A percentile compares a stretch with the other conserved stretches of the same genome.
Evolutionary conservation across 1,139 yeast species (phyloP).

Genomic region (Scheffersomyces lignicola): DNA sequence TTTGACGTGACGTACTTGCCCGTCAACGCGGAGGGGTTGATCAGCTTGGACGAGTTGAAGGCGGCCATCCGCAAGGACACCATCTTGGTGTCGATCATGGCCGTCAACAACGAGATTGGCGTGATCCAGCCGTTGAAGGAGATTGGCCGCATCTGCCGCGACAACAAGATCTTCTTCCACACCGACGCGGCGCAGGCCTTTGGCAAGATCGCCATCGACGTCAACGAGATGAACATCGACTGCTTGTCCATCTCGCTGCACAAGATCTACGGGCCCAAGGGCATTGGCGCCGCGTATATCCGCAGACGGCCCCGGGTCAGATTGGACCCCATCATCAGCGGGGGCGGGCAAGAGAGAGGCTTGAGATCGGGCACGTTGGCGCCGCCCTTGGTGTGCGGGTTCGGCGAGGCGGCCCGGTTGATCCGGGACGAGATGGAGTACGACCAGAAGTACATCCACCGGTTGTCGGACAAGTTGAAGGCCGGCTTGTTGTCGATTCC

Average conservation of each 20-base stretch:
- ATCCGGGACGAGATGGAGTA: conserved; percentile 70
- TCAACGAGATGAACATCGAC: conserved; percentile 90
- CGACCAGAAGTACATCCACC: conserved; percentile 69
- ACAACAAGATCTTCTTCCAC: conserved; percentile 90
- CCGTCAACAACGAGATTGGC: conserved; percentile 97
- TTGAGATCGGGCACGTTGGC: conserved; percentile 95
- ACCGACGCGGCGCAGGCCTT: conserved; percentile 99
- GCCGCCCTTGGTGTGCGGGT: conserved; percentile 92
- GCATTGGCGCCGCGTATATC: conserved; percentile 92
- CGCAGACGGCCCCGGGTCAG: conserved; percentile 99
- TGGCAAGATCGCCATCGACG: conserved; percentile 92
- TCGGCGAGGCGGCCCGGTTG: conserved; percentile 95
- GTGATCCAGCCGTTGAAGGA: conserved; percentile 95
- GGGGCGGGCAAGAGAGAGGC: conserved; percentile 99
- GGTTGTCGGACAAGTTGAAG: conserved; percentile 70
- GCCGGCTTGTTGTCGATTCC: conserved; percentile 77
- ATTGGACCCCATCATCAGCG: conserved; percentile 89
- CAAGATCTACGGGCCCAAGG: conserved; percentile 97
- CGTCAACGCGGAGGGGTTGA: conserved; percentile 77
- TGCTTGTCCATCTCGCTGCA: conserved; percentile 92
- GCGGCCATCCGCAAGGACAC: conserved; percentile 90
- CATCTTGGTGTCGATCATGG: conserved; percentile 90
- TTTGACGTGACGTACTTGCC: conserved; percentile 93
- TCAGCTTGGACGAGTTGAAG: conserved; percentile 74
- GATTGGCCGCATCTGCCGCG: conserved; percentile 85